A percentile compares a stretch with the other conserved stretches of the same genome.
Evolutionary conservation across 2,329 filamentous ascomycete species (phyloP).

Genomic region (Chrysoporthe puriensis): DNA sequence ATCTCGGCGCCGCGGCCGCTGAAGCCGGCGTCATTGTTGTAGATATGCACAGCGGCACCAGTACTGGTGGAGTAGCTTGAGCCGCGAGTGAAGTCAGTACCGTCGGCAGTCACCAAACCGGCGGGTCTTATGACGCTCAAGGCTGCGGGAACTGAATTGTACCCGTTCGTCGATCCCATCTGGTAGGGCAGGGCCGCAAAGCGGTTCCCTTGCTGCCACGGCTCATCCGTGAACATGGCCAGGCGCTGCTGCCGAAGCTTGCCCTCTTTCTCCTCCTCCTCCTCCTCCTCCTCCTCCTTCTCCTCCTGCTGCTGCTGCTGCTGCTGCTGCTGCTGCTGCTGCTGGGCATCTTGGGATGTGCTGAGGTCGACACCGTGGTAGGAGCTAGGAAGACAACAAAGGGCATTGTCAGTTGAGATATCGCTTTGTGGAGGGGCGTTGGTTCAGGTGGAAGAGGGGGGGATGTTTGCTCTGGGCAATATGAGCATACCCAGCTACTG

Average conservation of each 20-base stretch:
- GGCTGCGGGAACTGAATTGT: not conserved
- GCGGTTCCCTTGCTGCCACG: not conserved
- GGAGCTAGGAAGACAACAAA: not conserved
- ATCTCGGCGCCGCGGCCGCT: not conserved
- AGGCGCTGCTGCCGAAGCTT: not conserved
- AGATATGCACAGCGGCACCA: not conserved
- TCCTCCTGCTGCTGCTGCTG: no score
- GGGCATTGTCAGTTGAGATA: not conserved
- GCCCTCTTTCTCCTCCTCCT: not conserved
- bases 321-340: not conserved
- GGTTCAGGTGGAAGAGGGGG: not conserved
- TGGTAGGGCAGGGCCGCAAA: not conserved
- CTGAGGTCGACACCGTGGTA: not conserved
- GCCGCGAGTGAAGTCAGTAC: not conserved
- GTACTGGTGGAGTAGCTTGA: not conserved
- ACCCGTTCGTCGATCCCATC: not conserved
- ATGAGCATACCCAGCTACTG: not conserved
- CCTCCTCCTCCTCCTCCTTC: no score
- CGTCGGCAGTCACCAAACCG: not conserved
- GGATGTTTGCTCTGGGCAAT: no score
- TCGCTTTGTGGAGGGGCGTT: not conserved
- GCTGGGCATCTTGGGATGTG: not conserved
- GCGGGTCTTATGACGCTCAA: no score
- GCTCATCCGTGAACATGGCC: not conserved
- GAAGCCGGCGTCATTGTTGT: not conserved